Evolutionary conservation across 768 basidiomycete species (phyloP).

Genomic region (Sarcomyxa edulis): DNA sequence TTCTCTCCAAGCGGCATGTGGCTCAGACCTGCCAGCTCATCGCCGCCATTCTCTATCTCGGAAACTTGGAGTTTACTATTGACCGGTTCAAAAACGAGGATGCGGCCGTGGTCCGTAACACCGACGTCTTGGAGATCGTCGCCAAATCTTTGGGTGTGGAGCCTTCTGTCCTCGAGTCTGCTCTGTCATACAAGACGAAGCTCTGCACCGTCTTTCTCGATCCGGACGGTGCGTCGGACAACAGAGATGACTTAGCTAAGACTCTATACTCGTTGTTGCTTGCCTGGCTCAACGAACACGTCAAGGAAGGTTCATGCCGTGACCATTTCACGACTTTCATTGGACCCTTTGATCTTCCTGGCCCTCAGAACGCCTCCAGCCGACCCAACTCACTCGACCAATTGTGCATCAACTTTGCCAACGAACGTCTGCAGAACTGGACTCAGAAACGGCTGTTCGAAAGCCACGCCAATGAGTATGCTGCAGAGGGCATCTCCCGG

Average conservation of each 20-base stretch:
- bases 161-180: constrained; percentile 63
- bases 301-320: constrained; percentile 91
- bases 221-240: constrained; percentile 87
- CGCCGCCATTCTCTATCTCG: constrained; percentile 94
- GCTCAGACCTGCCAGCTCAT: constrained; percentile 93
- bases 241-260: constrained; percentile 91
- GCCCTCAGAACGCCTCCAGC: constrained; percentile 84
- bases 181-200: constrained; percentile 88
- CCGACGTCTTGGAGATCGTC: constrained; percentile 74
- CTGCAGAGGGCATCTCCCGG: constrained; percentile 69
- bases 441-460: constrained; percentile 79
- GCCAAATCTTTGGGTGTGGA: constrained; percentile 90
- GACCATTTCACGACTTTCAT: constrained; percentile 93
- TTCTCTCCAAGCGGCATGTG: constrained; percentile 90
- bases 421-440: constrained; percentile 86
- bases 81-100: constrained; percentile 85
- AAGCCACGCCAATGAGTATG: constrained; percentile 76
- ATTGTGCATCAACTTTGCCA: constrained; percentile 94
- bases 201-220: constrained; percentile 93
- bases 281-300: constrained; percentile 92
- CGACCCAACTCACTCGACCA: constrained; percentile 93
- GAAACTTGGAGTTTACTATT: constrained; percentile 88
- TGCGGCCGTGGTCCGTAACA: constrained; percentile 87
- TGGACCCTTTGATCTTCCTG: constrained; percentile 91
- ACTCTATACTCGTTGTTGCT: constrained; percentile 92